Conservation (phyloP, 768 basidiomycete species). For the Suillus spraguei region DNA sequence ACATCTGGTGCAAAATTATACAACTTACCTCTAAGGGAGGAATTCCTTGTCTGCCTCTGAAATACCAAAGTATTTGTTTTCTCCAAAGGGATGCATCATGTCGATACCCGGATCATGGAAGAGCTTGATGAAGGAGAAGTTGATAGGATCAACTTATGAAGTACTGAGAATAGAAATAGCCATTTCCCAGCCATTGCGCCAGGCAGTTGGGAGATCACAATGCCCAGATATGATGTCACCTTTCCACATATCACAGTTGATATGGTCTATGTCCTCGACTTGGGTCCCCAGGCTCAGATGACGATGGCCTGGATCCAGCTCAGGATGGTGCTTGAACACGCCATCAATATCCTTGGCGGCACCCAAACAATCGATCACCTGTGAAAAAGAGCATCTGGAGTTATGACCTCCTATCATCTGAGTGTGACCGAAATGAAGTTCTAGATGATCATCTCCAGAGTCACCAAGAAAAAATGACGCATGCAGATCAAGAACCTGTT, state of each 20-base stretch:
- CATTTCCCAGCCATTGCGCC: background rate
- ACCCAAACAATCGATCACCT: background rate
- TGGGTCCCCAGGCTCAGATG: conserved; percentile 15
- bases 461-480: conserved; percentile 25
- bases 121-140: background rate
- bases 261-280: conserved; percentile 23
- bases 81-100: background rate
- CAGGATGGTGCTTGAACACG: conserved; percentile 23
- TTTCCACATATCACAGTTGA: conserved; percentile 2
- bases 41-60: background rate
- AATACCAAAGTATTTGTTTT: background rate
- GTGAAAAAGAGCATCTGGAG: conserved; percentile 21
- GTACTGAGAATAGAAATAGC: background rate
- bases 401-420: background rate
- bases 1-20: no score
- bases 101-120: background rate
- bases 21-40: no score
- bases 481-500: conserved; percentile 20
- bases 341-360: conserved; percentile 21
- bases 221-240: background rate
- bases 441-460: conserved; percentile 28
- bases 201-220: conserved; percentile 2
- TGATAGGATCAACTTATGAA: background rate
- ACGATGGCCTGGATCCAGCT: conserved; percentile 26
- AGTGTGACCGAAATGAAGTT: background rate